These are phyloP conservation scores for Nigrospora sphaerica DNA, from an alignment of 2,329 filamentous ascomycete species.

Conservation along the genomic window DNA sequence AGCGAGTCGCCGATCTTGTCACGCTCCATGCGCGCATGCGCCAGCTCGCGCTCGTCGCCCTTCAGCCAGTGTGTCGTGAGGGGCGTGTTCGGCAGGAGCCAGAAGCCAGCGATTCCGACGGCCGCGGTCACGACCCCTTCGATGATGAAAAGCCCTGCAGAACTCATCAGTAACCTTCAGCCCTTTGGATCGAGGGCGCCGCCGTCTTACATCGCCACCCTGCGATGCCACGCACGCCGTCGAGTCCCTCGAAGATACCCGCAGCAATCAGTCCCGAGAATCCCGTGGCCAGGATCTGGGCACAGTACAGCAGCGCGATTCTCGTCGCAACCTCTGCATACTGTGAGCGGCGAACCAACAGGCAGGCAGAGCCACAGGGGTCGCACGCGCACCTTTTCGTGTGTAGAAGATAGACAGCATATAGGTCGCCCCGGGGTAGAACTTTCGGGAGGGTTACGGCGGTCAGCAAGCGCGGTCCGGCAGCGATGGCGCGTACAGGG, in stretches of 20 bases:
- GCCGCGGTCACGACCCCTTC: conserved; percentile 55
- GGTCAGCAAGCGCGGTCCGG: no score
- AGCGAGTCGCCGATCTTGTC: conserved; percentile 41
- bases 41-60: conserved; percentile 37
- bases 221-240: conserved; percentile 37
- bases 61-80: conserved; percentile 36
- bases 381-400: neutral
- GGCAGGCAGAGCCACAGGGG: neutral
- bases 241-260: conserved; percentile 47
- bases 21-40: conserved; percentile 37
- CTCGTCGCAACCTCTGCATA: conserved; percentile 10
- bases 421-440: conserved; percentile 3
- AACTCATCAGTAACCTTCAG: no score
- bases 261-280: conserved; percentile 55
- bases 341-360: neutral
- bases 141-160: conserved; percentile 38
- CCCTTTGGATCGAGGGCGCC: no score
- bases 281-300: conserved; percentile 26
- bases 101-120: conserved; percentile 55
- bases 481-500: neutral
- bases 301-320: conserved; percentile 28
- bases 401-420: conserved; percentile 5
- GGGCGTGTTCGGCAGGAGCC: conserved; percentile 35
- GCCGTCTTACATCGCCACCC: conserved; percentile 29
- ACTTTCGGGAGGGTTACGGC: neutral